phyloP scores from a whole-genome alignment of 1,284 basidiomycete genomes.

The Volvariella volvacea region DNA sequence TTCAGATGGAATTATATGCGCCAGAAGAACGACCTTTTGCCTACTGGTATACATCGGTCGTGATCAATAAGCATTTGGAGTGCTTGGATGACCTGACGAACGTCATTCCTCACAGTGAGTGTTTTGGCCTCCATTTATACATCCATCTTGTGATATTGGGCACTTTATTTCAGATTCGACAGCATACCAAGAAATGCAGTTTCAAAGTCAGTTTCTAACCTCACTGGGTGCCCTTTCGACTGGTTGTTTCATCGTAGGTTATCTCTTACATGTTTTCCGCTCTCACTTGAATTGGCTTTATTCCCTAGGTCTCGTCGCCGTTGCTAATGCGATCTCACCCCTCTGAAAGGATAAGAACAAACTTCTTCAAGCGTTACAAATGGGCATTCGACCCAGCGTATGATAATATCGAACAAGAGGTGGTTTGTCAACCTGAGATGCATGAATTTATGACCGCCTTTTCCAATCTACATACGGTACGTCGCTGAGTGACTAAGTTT shows the following conservation, averaged over 20 bases:
- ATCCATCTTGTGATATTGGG: background rate
- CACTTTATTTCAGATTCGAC: slow-evolving; percentile 28
- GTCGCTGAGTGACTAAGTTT: too few species aligned
- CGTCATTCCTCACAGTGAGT: slow-evolving; percentile 32
- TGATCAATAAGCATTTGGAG: slow-evolving; percentile 49
- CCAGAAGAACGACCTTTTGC: slow-evolving; percentile 61
- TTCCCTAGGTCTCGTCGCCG: background rate
- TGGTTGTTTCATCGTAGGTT: slow-evolving; percentile 40
- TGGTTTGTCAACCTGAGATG: slow-evolving; percentile 38
- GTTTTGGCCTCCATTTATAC: slow-evolving; percentile 3
- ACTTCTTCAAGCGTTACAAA: slow-evolving; percentile 62
- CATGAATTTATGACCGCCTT: slow-evolving; percentile 32
- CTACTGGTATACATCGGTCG: slow-evolving; percentile 63
- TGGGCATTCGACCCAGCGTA: slow-evolving; percentile 63
- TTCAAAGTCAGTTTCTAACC: slow-evolving; percentile 41
- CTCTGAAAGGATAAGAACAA: slow-evolving; percentile 31
- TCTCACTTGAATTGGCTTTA: background rate
- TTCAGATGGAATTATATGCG: slow-evolving; percentile 71
- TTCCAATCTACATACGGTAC: slow-evolving; percentile 27
- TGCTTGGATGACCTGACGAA: slow-evolving; percentile 43
- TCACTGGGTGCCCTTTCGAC: slow-evolving; percentile 47
- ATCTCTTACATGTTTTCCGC: background rate
- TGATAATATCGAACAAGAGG: slow-evolving; percentile 30
- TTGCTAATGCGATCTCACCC: slow-evolving; percentile 22
- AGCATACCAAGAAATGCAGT: slow-evolving; percentile 39